Base-by-base conservation (phyloP, 306 rosid genomes). In the Vigna radiata region DNA sequence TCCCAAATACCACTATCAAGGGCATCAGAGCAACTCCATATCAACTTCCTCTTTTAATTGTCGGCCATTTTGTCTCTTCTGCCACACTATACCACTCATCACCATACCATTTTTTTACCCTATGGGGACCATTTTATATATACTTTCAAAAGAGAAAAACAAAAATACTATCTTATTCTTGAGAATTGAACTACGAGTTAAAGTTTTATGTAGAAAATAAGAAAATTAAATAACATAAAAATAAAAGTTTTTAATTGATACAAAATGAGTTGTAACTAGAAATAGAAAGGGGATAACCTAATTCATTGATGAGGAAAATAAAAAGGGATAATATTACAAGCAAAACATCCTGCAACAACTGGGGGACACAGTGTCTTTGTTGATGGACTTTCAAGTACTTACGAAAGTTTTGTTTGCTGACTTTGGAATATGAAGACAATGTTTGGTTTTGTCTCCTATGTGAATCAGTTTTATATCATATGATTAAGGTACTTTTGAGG, bases 61-160 rank as follows among this genome's bases (percentile, higher is more conserved):
- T 88, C 92, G 91, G 92, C 88, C 92, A 81, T 89, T 41, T 87
- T 86, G 90, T 83, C 79, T 25, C 54, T 64, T 81, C 72, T 64
- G 75, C 83, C 83, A 65, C 72, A 70, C 75, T 70, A n/a, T 68
- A 13, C 46, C 50, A 70, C 82, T 75, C 59, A 71, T n/a, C 60
- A 65, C 50, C 50, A 71, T 44, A 71, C 6, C 9, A 41, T 31
- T 31, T 23, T 23, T 2, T 23, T 23, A 23, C 27, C 27, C 27
- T 23, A 23, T 25, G 33, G 53, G 54, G 68, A 58, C 70, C 37
- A 60, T 67, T 50, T 50, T 14, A 41, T 59, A 59, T 14, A 41
- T 59, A 59, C n/a, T 21, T 63, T 70, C 23, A 63, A 62, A 53
- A 63, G 10, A 39, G 48, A 54, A 48, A 48, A 15, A 10, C 31